Conservation (phyloP, 306 rosid genomes). For the Delonix regia region DNA sequence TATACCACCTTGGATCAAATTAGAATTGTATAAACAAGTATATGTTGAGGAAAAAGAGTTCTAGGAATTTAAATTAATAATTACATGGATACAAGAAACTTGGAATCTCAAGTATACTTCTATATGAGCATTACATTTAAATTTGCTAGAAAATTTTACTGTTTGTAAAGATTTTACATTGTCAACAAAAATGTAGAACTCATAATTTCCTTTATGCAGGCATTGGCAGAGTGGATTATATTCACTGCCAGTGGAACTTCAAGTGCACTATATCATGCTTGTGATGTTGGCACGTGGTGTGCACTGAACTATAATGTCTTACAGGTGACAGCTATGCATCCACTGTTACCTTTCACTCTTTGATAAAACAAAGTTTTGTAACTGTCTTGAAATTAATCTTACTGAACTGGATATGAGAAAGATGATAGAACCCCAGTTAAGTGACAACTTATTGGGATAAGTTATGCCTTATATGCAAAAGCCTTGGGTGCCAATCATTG, state of each 20-base stretch:
- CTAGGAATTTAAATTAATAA: too few relatives aligned
- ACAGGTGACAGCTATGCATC: slow-evolving; percentile 61
- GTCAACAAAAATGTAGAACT: slow-evolving; percentile 13
- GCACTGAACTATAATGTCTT: slow-evolving; percentile 63
- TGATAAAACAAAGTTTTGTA: neutral
- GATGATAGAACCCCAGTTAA: neutral
- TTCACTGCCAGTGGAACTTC: slow-evolving; percentile 86
- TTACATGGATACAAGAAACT: too few relatives aligned
- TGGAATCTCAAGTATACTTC: too few relatives aligned
- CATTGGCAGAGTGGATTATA: slow-evolving; percentile 84
- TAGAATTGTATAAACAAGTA: neutral
- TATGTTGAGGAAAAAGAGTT: too few relatives aligned
- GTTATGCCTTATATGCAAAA: neutral
- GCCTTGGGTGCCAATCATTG: slow-evolving; percentile 1
- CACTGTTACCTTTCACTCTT: slow-evolving; percentile 17
- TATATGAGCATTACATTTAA: neutral
- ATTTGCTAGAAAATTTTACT: neutral
- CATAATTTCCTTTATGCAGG: slow-evolving; percentile 58
- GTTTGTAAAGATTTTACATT: slow-evolving; percentile 11
- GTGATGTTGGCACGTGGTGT: slow-evolving; percentile 99
- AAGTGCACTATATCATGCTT: slow-evolving; percentile 91
- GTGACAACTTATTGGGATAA: neutral
- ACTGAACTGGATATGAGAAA: neutral
- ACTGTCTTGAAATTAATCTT: neutral
- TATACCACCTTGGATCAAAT: too few relatives aligned